Percentiles rank a stretch among this genome's conserved stretches.
These are phyloP conservation scores for Calonectria ilicicola DNA, from an alignment of 2,329 filamentous ascomycete genomes.

Conservation along the genomic window DNA sequence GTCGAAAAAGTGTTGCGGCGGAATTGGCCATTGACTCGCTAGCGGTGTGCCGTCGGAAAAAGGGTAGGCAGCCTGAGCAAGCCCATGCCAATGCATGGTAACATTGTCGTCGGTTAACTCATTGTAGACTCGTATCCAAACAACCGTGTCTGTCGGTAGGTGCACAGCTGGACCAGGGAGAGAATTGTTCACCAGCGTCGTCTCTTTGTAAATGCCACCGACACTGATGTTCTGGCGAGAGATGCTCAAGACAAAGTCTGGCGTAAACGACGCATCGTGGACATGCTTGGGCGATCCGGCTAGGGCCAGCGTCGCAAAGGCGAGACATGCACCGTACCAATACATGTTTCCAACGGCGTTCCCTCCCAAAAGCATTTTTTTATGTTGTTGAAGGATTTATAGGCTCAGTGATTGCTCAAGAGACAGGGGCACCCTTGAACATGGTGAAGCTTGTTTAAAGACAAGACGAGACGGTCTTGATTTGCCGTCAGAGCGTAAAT, in stretches of 20 bases:
- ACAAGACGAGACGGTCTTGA: not conserved
- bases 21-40: conserved; percentile 75
- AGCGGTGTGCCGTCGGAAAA: conserved; percentile 74
- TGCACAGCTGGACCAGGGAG: not conserved
- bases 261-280: not conserved
- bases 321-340: not conserved
- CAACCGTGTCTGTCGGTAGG: not conserved
- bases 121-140: not conserved
- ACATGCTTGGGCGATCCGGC: not conserved
- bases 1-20: conserved; percentile 72
- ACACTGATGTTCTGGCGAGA: not conserved
- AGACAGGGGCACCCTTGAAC: not conserved
- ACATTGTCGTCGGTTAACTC: not conserved
- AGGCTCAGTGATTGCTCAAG: not conserved
- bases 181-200: not conserved
- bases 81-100: conserved; percentile 71
- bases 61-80: conserved; percentile 68
- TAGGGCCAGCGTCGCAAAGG: not conserved
- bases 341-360: not conserved
- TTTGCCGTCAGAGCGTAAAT: not conserved
- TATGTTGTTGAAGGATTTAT: not conserved
- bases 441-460: not conserved
- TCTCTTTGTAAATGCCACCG: not conserved
- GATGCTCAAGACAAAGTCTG: not conserved
- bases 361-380: not conserved